phyloP scores from a whole-genome alignment of 1,284 basidiomycete genomes.

The Ceratobasidium sp. region DNA sequence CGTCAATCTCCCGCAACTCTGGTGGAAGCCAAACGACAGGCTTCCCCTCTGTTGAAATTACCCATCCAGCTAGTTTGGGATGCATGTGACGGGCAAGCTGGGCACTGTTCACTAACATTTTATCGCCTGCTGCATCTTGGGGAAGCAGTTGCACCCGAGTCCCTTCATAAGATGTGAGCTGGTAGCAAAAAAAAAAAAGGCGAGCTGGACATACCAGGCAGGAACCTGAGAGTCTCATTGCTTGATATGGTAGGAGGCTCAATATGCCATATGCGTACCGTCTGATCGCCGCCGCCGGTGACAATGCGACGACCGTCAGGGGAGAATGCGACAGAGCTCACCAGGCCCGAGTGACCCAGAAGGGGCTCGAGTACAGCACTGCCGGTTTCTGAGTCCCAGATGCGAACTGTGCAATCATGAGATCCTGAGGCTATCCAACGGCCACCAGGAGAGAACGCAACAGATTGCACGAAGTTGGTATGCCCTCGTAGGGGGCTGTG shows the following conservation, averaged over 20 bases:
- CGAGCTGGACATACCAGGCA: not conserved
- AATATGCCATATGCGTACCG: not conserved
- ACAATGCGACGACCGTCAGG: not conserved
- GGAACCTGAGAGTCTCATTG: not conserved
- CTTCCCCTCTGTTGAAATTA: not conserved
- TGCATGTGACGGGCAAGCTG: not conserved
- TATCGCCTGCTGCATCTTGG: not conserved
- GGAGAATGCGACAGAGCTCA: not conserved
- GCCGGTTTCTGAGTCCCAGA: conserved; percentile 42
- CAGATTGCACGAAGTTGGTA: too few species aligned
- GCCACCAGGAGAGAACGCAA: conserved; percentile 24
- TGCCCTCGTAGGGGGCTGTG: too few species aligned
- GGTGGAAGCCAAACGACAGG: not conserved
- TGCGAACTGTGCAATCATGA: conserved; percentile 29
- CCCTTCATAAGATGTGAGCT: not conserved
- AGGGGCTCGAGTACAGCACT: not conserved
- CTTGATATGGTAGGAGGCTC: not conserved
- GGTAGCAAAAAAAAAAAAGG: too few species aligned
- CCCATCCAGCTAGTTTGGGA: not conserved
- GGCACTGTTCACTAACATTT: not conserved
- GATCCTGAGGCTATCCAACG: conserved; percentile 41
- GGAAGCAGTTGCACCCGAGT: not conserved
- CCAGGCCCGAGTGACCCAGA: not conserved
- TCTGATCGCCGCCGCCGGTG: not conserved
- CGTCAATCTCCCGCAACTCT: not conserved